A percentile compares a stretch with the other conserved stretches of the same genome.
Conservation (phyloP, 148 eudicot species). For the Nepenthes gracilis region DNA sequence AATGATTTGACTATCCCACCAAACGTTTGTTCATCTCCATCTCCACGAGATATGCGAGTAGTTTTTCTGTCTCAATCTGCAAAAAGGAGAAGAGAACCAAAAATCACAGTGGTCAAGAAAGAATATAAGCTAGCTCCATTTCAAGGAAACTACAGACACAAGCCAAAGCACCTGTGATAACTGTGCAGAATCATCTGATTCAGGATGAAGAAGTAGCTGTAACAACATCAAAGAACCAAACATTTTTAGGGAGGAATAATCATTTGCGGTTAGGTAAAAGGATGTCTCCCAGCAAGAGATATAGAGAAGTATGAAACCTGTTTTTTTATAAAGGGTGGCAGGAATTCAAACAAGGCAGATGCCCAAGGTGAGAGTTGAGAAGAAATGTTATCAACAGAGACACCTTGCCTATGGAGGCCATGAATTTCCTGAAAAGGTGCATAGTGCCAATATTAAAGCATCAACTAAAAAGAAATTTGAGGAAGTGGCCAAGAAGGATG, state of each 20-base stretch:
- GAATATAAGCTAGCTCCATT: background rate
- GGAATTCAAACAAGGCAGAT: slow-evolving; percentile 84
- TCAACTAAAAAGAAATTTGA: background rate
- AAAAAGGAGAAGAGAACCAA: slow-evolving; percentile 10
- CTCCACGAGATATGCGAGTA: slow-evolving; percentile 91
- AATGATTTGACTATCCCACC: slow-evolving; percentile 30
- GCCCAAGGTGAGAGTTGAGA: slow-evolving; percentile 98
- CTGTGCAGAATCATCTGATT: slow-evolving; percentile 98
- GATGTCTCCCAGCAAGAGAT: background rate
- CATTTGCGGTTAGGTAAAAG: background rate
- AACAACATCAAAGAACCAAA: slow-evolving; percentile 12
- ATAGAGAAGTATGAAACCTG: slow-evolving; percentile 39
- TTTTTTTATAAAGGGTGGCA: slow-evolving; percentile 77
- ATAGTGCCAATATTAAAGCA: slow-evolving; percentile 6
- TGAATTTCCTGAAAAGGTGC: slow-evolving; percentile 69
- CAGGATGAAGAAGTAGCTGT: slow-evolving; percentile 92
- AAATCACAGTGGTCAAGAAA: background rate
- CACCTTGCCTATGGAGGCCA: slow-evolving; percentile 68
- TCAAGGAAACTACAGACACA: slow-evolving; percentile 3
- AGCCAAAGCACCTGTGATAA: slow-evolving; percentile 66
- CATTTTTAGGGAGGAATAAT: background rate
- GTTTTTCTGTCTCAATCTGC: slow-evolving; percentile 97
- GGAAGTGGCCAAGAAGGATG: background rate
- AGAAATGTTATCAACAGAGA: slow-evolving; percentile 62
- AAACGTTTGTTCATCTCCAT: slow-evolving; percentile 82